Conservation (phyloP, 495 filamentous ascomycete genomes). For the Achaetomiella virescens region DNA sequence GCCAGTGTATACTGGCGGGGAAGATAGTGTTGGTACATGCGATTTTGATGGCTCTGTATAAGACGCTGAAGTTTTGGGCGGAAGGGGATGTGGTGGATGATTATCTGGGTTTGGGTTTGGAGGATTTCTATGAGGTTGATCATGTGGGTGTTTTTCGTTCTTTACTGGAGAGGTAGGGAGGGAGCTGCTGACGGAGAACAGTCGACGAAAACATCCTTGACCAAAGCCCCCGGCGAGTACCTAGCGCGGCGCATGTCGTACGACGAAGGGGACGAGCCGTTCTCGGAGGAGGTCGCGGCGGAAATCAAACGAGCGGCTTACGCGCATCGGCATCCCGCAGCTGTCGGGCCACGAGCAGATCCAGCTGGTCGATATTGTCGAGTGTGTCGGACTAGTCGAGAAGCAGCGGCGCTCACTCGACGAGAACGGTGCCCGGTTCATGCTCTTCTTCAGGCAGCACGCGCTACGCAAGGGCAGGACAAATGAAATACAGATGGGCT, state of each 20-base stretch:
- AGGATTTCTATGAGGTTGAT: slow-evolving; percentile 58
- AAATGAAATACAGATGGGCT: slow-evolving; percentile 66
- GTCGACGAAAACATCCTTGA: slow-evolving; percentile 14
- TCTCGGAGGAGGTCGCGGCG: slow-evolving; percentile 67
- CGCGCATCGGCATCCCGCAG: slow-evolving; percentile 66
- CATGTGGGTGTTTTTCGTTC: slow-evolving; percentile 11
- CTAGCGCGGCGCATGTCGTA: slow-evolving; percentile 30
- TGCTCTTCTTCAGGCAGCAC: slow-evolving; percentile 85
- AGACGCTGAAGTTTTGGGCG: slow-evolving; percentile 73
- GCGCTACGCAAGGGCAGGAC: slow-evolving; percentile 61
- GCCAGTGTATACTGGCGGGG: slow-evolving; percentile 79
- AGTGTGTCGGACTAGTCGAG: slow-evolving; percentile 80
- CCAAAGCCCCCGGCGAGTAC: slow-evolving; percentile 21
- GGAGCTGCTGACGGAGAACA: background rate
- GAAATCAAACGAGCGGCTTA: slow-evolving; percentile 74
- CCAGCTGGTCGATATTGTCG: slow-evolving; percentile 76
- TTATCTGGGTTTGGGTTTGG: slow-evolving; percentile 64
- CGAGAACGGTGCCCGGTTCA: slow-evolving; percentile 83
- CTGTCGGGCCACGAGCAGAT: slow-evolving; percentile 87
- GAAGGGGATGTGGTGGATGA: slow-evolving; percentile 79
- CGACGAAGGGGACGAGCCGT: slow-evolving; percentile 53
- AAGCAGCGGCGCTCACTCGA: slow-evolving; percentile 89
- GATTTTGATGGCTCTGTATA: slow-evolving; percentile 67
- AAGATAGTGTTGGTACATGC: slow-evolving; percentile 67
- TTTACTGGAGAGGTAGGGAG: background rate